These are phyloP conservation scores for Irpex sp. DNA, from an alignment of 1,284 basidiomycete genomes.

Conservation along the genomic window DNA sequence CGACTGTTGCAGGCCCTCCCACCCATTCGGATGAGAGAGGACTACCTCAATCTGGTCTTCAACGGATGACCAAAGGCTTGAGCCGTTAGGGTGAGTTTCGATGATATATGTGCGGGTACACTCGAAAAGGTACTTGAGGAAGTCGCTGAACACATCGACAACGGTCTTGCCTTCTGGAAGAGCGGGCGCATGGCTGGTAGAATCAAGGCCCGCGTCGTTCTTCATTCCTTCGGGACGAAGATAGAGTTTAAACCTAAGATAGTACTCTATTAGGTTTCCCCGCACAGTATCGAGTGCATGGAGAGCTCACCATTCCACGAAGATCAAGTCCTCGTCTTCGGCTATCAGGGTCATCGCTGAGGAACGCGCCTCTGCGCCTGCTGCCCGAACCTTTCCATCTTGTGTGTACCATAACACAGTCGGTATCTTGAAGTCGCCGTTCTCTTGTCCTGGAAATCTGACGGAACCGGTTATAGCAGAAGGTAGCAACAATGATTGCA, in stretches of 20 bases:
- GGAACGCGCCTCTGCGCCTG: conserved; percentile 48
- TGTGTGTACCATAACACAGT: conserved; percentile 51
- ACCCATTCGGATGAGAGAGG: conserved; percentile 42
- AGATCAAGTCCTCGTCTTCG: conserved; percentile 43
- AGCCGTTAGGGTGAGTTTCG: conserved; percentile 43
- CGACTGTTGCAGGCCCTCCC: conserved; percentile 39
- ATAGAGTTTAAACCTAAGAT: conserved; percentile 55
- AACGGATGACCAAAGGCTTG: conserved; percentile 33
- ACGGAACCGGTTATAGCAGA: background rate
- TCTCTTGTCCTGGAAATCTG: conserved; percentile 36
- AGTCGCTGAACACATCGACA: conserved; percentile 50
- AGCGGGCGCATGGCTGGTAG: conserved; percentile 1
- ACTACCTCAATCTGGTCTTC: conserved; percentile 31
- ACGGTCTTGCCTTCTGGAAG: conserved; percentile 43
- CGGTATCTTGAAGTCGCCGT: conserved; percentile 45
- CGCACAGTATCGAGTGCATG: background rate
- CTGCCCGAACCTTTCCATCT: conserved; percentile 39
- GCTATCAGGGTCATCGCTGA: conserved; percentile 38
- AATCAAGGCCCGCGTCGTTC: conserved; percentile 21
- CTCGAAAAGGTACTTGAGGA: conserved; percentile 43
- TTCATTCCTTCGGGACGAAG: conserved; percentile 38
- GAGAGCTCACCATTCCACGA: conserved; percentile 43
- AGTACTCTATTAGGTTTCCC: background rate
- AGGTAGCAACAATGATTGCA: background rate
- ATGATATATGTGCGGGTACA: conserved; percentile 44